Evolutionary conservation across 176 grass and related monocot genomes (phyloP), one percentile per base, ranked within the genome.

Genomic region (Carex parvula): DNA sequence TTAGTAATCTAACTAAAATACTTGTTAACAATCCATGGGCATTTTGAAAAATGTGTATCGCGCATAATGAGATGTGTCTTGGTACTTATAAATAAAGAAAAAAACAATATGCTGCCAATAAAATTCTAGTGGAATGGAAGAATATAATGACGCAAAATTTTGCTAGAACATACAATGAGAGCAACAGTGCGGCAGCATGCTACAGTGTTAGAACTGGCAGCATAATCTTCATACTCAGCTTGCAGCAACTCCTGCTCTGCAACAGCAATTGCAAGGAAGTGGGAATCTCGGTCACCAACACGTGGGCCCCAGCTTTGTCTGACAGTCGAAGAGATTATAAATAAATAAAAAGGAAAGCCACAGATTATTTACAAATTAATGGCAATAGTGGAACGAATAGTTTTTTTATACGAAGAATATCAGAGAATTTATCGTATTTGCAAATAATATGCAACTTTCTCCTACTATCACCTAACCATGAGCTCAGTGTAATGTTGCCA

Each of bases 201-300:
- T 65, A 64, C 81, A 1, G 91, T 86, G 63, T 80, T 92, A 9
- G 91, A 91, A 88, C 84, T 92, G 68, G 84, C 65, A 70, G 86
- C 77, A 69, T 92, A 99, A 48, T 92, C 91, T n/a, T 95, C 91
- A 70, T 92, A 92, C 70, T 95, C 96, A 87, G 89, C 90, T 81
- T 90, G 86, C 60, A 99, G 77, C 41, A 95, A 82, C 68, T 99
- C 93, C 75, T 99, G 96, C 85, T 99, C 93, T 52, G 89, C 91
- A 13, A 95, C 94, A 67, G 96, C 89, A 78, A 99, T 95, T 32
- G 90, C 93, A 8, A 99, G 88, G 73, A 95, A 99, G 86, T 99
- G 89, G 41, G 91, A 93, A 59, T 98, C 93, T 60, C 86, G 91
- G 53, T 89, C 84, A 86, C 94, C 95, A 18, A 98, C 89, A 50